Percentiles rank a stretch among this genome's conserved stretches.
These are phyloP conservation scores for Fusarium sp. DNA, from an alignment of 2,329 filamentous ascomycete genomes.

Conservation along the genomic window DNA sequence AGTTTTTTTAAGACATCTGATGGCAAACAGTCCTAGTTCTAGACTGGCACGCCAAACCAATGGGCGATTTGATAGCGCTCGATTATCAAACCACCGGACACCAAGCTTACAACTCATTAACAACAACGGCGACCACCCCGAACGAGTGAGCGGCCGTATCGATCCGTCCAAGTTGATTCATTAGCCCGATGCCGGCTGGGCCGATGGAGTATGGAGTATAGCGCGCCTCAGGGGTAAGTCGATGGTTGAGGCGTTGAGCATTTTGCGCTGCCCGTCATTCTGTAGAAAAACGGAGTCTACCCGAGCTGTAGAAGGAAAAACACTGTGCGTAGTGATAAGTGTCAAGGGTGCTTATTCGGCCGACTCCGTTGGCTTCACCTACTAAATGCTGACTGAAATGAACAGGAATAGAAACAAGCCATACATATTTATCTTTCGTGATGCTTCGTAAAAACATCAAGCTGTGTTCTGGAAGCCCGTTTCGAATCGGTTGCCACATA, in stretches of 20 bases:
- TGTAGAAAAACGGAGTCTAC: slow-evolving; percentile 28
- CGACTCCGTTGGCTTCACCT: slow-evolving; percentile 29
- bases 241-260: slow-evolving; percentile 4
- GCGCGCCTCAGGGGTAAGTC: slow-evolving; percentile 40
- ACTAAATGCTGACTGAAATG: slow-evolving; percentile 28
- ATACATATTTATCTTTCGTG: slow-evolving; percentile 12
- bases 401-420: slow-evolving; percentile 20
- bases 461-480: slow-evolving; percentile 1
- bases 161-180: slow-evolving; percentile 23
- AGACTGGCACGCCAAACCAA: slow-evolving; percentile 17
- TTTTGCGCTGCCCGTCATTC: slow-evolving; percentile 31
- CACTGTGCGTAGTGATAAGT: slow-evolving; percentile 31
- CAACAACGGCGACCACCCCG: slow-evolving; percentile 12
- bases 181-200: slow-evolving; percentile 38
- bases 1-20: slow-evolving; percentile 10
- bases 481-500: background rate
- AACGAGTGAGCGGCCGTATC: slow-evolving; percentile 21
- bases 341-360: slow-evolving; percentile 26
- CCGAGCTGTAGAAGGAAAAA: slow-evolving; percentile 18
- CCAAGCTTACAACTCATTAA: slow-evolving; percentile 39
- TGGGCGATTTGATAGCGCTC: slow-evolving; percentile 13
- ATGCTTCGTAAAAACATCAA: slow-evolving; percentile 5
- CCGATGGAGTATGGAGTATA: slow-evolving; percentile 38
- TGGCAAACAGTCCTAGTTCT: background rate
- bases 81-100: slow-evolving; percentile 22